Evolutionary conservation across 768 basidiomycete genomes (phyloP).

Genomic region (Sistotremastrum suecicum): DNA sequence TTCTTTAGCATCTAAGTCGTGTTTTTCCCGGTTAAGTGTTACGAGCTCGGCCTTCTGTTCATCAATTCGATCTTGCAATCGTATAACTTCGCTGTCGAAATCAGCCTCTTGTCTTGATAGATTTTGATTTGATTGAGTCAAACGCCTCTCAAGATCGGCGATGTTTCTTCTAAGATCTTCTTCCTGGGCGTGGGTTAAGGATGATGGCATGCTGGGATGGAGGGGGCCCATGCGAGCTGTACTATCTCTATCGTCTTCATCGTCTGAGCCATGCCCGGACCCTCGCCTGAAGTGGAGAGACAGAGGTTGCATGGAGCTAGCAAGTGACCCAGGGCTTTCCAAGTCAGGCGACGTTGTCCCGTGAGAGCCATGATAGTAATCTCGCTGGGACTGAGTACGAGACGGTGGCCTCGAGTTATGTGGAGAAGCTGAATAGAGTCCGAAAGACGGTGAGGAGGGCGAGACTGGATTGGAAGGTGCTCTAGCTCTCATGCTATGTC

Average conservation of each 20-base stretch:
- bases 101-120: constrained; percentile 53
- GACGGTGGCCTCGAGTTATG: constrained; percentile 47
- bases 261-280: constrained; percentile 23
- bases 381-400: constrained; percentile 34
- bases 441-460: constrained; percentile 26
- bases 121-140: constrained; percentile 59
- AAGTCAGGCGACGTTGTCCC: too few relatives aligned
- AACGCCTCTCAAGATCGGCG: constrained; percentile 56
- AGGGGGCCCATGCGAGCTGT: too few relatives aligned
- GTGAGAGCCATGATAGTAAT: too few relatives aligned
- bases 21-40: constrained; percentile 79
- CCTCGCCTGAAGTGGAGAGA: too few relatives aligned
- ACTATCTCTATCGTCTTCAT: constrained; percentile 24
- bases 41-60: constrained; percentile 65
- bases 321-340: too few relatives aligned
- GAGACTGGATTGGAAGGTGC: constrained; percentile 58
- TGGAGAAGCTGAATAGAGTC: constrained; percentile 27
- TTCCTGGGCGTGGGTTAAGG: constrained; percentile 40
- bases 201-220: not conserved
- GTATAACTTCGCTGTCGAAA: constrained; percentile 74
- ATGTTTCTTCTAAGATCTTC: constrained; percentile 65
- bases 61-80: constrained; percentile 63
- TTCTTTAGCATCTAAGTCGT: constrained; percentile 81
- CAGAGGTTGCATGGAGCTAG: too few relatives aligned
- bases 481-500: constrained; percentile 35